A percentile compares a stretch with the other conserved stretches of the same genome.
These are phyloP conservation scores for Withania somnifera DNA, from an alignment of 305 asterid genomes.

Conservation along the genomic window DNA sequence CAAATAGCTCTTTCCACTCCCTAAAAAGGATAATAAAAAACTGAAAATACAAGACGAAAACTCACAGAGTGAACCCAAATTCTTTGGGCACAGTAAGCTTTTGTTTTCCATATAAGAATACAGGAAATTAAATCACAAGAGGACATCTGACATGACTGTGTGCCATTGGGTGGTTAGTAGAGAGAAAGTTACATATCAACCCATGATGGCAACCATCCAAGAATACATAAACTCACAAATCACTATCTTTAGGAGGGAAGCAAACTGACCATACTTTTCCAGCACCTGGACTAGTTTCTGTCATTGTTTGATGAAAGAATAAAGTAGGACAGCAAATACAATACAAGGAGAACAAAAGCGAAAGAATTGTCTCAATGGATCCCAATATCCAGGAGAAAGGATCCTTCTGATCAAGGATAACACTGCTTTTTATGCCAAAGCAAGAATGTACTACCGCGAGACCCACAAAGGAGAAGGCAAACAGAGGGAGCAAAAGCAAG, in stretches of 20 bases:
- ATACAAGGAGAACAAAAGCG: background rate
- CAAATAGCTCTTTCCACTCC: constrained; percentile 96
- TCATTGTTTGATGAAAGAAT: background rate
- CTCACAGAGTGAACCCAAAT: background rate
- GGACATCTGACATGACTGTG: background rate
- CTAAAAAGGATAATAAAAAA: constrained; percentile 30
- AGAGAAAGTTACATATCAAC: background rate
- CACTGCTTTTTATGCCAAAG: background rate
- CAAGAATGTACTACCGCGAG: background rate
- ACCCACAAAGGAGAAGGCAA: background rate
- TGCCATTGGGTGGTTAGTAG: background rate
- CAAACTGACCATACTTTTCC: background rate
- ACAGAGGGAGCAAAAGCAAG: background rate
- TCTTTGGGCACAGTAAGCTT: background rate
- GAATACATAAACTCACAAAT: background rate
- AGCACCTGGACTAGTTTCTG: background rate
- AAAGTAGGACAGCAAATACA: background rate
- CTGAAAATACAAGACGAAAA: background rate
- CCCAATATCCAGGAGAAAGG: background rate
- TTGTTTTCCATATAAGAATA: background rate
- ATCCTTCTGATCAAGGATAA: background rate
- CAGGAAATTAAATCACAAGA: background rate
- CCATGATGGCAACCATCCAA: background rate
- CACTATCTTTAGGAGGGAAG: background rate
- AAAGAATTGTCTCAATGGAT: background rate